Evolutionary conservation across 148 eudicot species (phyloP).

Genomic region (Persicaria maculosa): DNA sequence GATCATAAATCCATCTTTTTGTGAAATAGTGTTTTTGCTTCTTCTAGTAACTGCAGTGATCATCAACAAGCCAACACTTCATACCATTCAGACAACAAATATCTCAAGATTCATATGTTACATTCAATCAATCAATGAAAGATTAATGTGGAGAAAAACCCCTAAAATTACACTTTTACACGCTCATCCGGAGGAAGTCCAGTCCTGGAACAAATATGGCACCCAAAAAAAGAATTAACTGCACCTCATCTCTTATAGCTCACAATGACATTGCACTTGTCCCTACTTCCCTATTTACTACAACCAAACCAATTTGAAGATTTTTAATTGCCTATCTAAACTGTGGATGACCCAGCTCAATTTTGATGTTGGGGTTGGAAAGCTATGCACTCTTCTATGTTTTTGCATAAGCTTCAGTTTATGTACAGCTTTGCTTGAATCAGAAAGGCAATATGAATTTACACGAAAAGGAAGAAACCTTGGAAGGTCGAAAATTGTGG

Average conservation of each 20-base stretch:
- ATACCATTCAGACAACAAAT: conserved; percentile 2
- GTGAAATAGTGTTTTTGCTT: too few species aligned
- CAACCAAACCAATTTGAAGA: neutral
- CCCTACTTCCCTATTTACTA: neutral
- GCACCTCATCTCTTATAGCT: neutral
- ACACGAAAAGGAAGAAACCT: neutral
- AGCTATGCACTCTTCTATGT: neutral
- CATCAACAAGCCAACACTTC: neutral
- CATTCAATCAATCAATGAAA: conserved; percentile 11
- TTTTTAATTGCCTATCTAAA: neutral
- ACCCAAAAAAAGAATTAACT: neutral
- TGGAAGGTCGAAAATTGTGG: neutral
- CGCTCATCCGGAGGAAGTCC: neutral
- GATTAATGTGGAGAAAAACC: neutral
- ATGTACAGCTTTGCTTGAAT: conserved; percentile 6
- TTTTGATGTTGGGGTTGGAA: neutral
- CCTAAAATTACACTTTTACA: conserved; percentile 1
- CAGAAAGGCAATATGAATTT: conserved; percentile 1
- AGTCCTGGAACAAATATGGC: too few species aligned
- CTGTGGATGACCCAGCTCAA: neutral
- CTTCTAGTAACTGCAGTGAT: too few species aligned
- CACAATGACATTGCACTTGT: neutral
- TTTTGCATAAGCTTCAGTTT: neutral
- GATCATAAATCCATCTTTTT: too few species aligned
- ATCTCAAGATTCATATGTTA: neutral